Percentiles rank a stretch among this genome's conserved stretches.
Conservation (phyloP, 352 stramenopile genomes). For the Globisporangium takayamanum region DNA sequence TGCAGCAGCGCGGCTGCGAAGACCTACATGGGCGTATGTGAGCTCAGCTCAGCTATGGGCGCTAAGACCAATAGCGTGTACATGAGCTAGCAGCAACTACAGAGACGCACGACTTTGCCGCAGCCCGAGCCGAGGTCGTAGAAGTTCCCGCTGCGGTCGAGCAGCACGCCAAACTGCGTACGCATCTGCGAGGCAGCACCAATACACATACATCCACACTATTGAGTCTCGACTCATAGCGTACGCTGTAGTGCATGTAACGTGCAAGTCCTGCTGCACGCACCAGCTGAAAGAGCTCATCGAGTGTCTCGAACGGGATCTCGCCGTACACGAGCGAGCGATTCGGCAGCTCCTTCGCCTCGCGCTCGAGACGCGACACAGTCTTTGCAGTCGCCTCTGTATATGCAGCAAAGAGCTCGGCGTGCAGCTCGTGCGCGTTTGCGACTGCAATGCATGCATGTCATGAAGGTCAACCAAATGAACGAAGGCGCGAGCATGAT, state of each 20-base stretch:
- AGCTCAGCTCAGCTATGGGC: not conserved
- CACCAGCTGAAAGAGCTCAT: conserved; percentile 54
- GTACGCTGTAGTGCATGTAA: not conserved
- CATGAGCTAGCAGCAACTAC: not conserved
- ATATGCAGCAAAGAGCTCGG: conserved; percentile 41
- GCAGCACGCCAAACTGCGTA: conserved; percentile 43
- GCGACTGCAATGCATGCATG: conserved; percentile 21
- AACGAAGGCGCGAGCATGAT: no score
- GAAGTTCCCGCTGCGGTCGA: conserved; percentile 59
- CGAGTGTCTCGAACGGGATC: conserved; percentile 52
- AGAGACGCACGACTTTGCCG: conserved; percentile 52
- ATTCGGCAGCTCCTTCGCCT: conserved; percentile 56
- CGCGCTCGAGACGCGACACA: conserved; percentile 54
- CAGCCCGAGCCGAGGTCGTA: conserved; percentile 67
- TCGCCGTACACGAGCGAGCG: conserved; percentile 62
- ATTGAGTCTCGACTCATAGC: not conserved
- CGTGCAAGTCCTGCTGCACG: not conserved
- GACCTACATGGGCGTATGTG: conserved; percentile 19
- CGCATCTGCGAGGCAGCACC: conserved; percentile 32
- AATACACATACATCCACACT: not conserved
- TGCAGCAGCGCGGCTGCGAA: conserved; percentile 52
- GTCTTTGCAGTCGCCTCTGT: conserved; percentile 44
- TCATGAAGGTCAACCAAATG: not conserved
- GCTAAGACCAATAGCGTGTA: not conserved
- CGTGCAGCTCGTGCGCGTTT: conserved; percentile 32